phyloP scores from a whole-genome alignment of 2,329 filamentous ascomycete species.

The Aspergillus texensis region DNA sequence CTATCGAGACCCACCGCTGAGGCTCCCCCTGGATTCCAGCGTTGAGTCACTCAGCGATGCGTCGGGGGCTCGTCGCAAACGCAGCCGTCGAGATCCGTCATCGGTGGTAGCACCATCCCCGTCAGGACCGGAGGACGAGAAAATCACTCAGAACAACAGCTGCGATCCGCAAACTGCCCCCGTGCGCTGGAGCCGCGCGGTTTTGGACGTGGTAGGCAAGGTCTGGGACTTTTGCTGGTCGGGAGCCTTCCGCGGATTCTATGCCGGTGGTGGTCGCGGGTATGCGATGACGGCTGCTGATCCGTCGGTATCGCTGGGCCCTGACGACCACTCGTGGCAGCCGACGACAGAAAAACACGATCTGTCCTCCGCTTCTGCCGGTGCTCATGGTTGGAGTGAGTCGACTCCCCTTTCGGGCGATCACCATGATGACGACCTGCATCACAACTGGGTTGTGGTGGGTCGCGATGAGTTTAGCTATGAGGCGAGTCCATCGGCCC shows the following conservation, averaged over 20 bases:
- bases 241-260: constrained; percentile 76
- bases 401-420: constrained; percentile 56
- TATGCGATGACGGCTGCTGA: constrained; percentile 58
- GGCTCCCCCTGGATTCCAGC: constrained; percentile 30
- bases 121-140: constrained; percentile 21
- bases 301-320: neutral
- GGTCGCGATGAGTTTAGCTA: constrained; percentile 21
- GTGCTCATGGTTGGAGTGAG: constrained; percentile 18
- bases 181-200: constrained; percentile 43
- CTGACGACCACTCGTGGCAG: constrained; percentile 2
- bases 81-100: constrained; percentile 35
- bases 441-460: constrained; percentile 73
- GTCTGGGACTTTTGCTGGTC: constrained; percentile 82
- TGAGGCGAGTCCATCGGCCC: constrained; percentile 19
- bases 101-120: constrained; percentile 27
- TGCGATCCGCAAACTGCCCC: constrained; percentile 18
- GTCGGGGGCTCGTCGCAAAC: constrained; percentile 32
- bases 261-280: constrained; percentile 77
- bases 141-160: constrained; percentile 7
- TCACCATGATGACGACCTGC: constrained; percentile 58
- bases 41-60: constrained; percentile 27
- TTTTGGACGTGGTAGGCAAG: constrained; percentile 58
- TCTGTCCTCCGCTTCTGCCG: constrained; percentile 30
- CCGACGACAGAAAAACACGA: constrained; percentile 26
- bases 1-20: constrained; percentile 36